Evolutionary conservation across 1,139 yeast species (phyloP), one percentile per base, ranked within the genome.

Genomic region (Yamadazyma songkhlaensis): DNA sequence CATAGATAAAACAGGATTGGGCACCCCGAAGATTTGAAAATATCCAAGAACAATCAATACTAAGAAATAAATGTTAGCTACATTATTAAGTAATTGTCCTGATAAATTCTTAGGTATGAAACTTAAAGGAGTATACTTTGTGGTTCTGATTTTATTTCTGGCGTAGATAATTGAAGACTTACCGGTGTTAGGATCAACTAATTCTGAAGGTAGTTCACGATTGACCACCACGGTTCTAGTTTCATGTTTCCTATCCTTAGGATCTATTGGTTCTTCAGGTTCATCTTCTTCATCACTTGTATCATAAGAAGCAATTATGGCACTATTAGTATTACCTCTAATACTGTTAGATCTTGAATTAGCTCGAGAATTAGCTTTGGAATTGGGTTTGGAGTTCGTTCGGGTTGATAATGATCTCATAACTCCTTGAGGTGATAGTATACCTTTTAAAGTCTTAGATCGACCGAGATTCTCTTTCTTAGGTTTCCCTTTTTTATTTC

Each of bases 401-500:
- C 32, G 31, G 3, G 40, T 24, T 3, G 51, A 47, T 20, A 42
- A 24, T 4, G 46, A 37, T 26, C 51, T 31, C 36, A 43, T 40
- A 1, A 38, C 46, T 1, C 40, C 49, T 11, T 34, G 47, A 6
- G 45, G 51, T 12, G 42, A 47, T 29, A 68, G 53, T 25, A 68
- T 51, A 14, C 59, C 56, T 40, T 56, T 63, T 32, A 77, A 54
- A 0, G 83, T 76, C 46, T 65, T 74, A 22, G 73, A 65, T 41
- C 83, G 57, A 22, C 62, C 59, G 20, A 75, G 64, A 25, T 64
- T 66, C 38, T 67, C 74, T 42, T 56, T 57, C 29, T 62, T 60
- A 4, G 89, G 88, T 34, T 74, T 69, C n/a, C 95, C 95, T 46
- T 79, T 75, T 45, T 80, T 81, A 52, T 81, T 79, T 48, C 96